phyloP scores from a whole-genome alignment of 306 rosid genomes.

The Hylodesmum podocarpum region DNA sequence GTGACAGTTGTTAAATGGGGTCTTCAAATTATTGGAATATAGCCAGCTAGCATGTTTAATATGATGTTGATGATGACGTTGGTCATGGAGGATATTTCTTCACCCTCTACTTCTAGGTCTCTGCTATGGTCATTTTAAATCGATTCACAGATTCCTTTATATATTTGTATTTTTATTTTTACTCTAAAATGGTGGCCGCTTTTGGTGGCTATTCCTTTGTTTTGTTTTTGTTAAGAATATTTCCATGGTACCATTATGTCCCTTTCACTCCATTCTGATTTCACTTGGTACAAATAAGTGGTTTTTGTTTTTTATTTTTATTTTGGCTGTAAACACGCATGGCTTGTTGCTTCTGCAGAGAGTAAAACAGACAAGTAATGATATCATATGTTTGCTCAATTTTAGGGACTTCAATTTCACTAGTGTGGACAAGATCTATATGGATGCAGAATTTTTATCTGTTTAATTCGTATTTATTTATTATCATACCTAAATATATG shows the following conservation, averaged over 20 bases:
- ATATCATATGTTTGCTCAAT: not conserved
- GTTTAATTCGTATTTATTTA: not conserved
- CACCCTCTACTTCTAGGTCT: slow-evolving; percentile 2
- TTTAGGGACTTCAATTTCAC: slow-evolving; percentile 19
- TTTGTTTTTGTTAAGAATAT: not conserved
- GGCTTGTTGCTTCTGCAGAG: not conserved
- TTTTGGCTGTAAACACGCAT: not conserved
- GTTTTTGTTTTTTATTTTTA: not conserved
- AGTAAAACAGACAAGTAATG: not conserved
- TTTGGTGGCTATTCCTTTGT: slow-evolving; percentile 5
- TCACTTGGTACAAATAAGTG: not conserved
- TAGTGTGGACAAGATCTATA: not conserved
- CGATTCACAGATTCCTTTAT: not conserved
- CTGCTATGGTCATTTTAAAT: not conserved
- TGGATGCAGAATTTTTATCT: not conserved
- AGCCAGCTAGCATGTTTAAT: slow-evolving; percentile 41
- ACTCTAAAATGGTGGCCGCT: not conserved
- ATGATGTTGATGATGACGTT: slow-evolving; percentile 11
- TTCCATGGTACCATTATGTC: not conserved
- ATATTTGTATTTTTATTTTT: not conserved
- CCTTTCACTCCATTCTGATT: not conserved
- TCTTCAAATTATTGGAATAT: slow-evolving; percentile 27
- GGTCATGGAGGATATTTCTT: slow-evolving; percentile 6
- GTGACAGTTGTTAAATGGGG: slow-evolving; percentile 29
- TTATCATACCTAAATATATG: not conserved